A percentile compares a stretch with the other conserved stretches of the same genome.
These are phyloP conservation scores for Verticillium dahliae DNA, from an alignment of 2,329 filamentous ascomycete species.

Conservation along the genomic window DNA sequence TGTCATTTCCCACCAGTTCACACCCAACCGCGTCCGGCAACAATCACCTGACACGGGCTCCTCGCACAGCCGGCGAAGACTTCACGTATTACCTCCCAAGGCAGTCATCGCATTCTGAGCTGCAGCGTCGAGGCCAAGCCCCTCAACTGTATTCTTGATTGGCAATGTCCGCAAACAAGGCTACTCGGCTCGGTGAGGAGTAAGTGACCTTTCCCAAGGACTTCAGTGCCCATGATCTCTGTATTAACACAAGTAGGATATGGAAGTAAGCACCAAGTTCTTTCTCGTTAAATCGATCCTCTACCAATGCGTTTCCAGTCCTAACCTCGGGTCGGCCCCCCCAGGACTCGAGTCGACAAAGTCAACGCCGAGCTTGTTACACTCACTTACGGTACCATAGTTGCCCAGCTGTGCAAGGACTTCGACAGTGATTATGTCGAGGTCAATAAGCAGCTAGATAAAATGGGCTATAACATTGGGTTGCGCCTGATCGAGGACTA, in stretches of 20 bases:
- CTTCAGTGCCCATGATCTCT: not conserved
- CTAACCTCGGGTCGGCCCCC: constrained; percentile 24
- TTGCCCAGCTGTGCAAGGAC: constrained; percentile 93
- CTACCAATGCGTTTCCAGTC: not conserved
- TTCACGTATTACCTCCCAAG: not conserved
- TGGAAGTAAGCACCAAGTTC: constrained; percentile 69
- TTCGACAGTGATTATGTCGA: constrained; percentile 90
- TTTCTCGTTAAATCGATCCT: not conserved
- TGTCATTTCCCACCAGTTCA: no score
- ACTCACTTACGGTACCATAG: constrained; percentile 95
- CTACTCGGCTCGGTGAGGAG: constrained; percentile 57
- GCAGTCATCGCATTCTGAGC: not conserved
- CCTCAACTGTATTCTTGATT: constrained; percentile 1
- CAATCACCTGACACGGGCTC: no score
- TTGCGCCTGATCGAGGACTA: constrained; percentile 95
- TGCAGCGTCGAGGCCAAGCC: constrained; percentile 8
- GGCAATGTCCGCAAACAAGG: constrained; percentile 54
- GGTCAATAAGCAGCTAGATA: constrained; percentile 96
- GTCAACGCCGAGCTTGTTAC: constrained; percentile 97
- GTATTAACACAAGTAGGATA: constrained; percentile 51
- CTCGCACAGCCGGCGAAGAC: no score
- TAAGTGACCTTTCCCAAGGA: constrained; percentile 27
- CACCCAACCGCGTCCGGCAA: no score
- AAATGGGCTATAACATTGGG: constrained; percentile 99
- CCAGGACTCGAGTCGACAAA: constrained; percentile 89